Base-by-base conservation (phyloP, 2,329 filamentous ascomycete genomes). In the Cercospora sojina region DNA sequence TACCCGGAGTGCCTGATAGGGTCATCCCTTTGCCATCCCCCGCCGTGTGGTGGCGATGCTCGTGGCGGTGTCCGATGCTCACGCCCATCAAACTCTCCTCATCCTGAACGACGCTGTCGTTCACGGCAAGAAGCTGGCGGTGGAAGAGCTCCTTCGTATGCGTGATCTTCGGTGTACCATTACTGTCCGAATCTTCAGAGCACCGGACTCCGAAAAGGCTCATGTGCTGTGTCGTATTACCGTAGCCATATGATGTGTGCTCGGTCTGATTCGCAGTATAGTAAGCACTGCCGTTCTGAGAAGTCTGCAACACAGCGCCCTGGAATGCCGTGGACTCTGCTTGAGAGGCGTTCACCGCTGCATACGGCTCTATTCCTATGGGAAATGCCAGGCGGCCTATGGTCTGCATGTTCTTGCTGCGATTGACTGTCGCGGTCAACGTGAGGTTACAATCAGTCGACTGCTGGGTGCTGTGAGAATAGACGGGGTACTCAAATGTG, bases 401-500 rank as follows among this genome's bases (percentile, higher is more conserved):
- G 27, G 81, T 80, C 27, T 79, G 73, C 8, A 86, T 80, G 18
- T 82, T 73, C 38, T 87, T 82, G 12, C 82, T 83, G 13, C 84
- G 82, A 51, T 76, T 76, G 70, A 88, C 76, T n/a, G 73, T 76
- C 10, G 81, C 85, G 25, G 79, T 73, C 64, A 85, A 82, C 2
- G 79, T 80, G 59, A 81, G 78, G 57, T 79, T 79, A 13, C 80
- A 75, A 2, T 80, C 62, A 27, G 82, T 74, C 12, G 80, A 74
- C 13, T 76, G 74, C 63, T 84, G 84, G 1, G 83, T 83, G 16
- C 83, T 84, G 71, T 85, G 86, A 57, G 86, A 85, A 71, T 80
- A 83, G 0, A 91, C 77, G 0, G 89, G 89, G 72, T 90, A 92
- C 8, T 77, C 77, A 74, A 88, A 90, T 4, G 69, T 75, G 27